Base-by-base conservation (phyloP, 371 early-diverging fungal genomes). In the Batkoa obscura region DNA sequence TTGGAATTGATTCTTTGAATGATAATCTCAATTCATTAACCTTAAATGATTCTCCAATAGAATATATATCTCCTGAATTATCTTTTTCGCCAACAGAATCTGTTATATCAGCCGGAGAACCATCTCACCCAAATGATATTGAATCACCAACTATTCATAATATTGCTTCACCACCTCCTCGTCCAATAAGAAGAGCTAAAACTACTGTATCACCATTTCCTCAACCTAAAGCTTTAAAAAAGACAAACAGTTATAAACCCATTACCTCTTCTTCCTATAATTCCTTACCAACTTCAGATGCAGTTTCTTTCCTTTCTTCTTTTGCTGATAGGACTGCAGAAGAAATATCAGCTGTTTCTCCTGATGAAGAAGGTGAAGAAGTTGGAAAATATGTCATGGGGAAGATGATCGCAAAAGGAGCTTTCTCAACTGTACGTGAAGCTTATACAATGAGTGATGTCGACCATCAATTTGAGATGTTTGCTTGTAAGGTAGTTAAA, bases 381-480 rank as follows among this genome's bases (percentile, higher is more conserved):
- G 66, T 85, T 57, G 84, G 81, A 49, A 73, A 76, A 32, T 83
- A 74, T 60, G 61, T 70, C 4, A 58, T 84, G 1, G 74, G 73
- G 10, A 62, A 66, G 15, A 62, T 73, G 8, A 72, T 84, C 56
- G 84, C 81, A 4, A 62, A 64, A 50, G 86, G 88, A 8, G 76
- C 81, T 6, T 84, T 80, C 50, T 78, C 80, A 10, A 64, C 68
- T 1, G 85, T 84, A 1, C 77, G 74, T 35, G 72, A 76, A 56
- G 84, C 76, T 33, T 64, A 65, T 38, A 58, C 66, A 23, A 58
- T 67, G 36, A 56, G 62, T 15, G 51, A 59, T 53, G 68, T 59
- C 46, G 71, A 68, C 74, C 31, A 71, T 80, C 5, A 56, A 66
- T 36, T 79, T 72, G 67, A 81, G 4, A 84, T 81, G 61, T 68